Base-by-base conservation (phyloP, 208 protist genomes). In the Trypanosoma boissoni region DNA sequence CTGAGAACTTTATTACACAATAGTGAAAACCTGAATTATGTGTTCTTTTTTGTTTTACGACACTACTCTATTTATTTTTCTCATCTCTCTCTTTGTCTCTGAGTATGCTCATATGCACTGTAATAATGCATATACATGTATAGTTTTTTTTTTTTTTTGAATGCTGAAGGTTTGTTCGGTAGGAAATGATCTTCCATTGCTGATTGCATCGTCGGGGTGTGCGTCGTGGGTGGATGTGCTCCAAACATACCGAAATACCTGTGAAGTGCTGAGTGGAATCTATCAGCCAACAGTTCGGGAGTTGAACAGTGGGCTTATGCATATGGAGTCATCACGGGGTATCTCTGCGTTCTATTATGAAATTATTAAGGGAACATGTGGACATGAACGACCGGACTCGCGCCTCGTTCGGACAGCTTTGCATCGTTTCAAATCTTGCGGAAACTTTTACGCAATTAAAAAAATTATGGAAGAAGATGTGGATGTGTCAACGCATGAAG, bases 401-500 rank as follows among this genome's bases (percentile, higher is more conserved):
- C 57, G 54, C 7, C 49, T 92, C 3, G 83, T 87, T 6, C 37
- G 68, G 3, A 59, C 68, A 2, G 81, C 74, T 23, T 55, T 95
- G 44, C 51, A 68, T 16, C 62, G 74, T 5, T 91, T 77, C 61
- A 83, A 83, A 54, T 43, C 60, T 8, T 62, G 37, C 9, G 64
- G 73, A 16, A 83, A 80, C 71, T 41, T 78, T 9, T 52, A 58
- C 9, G 79, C 63, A 0, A 80, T 95, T 32, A 58, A 64, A 27
- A 73, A 71, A 16, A 58, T 95, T 2, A 78, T 95, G 31, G 70
- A 92, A n/a, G 83, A 92, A 37, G 88, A 95, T 72, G 71, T 95
- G 9, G 73, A 81, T 43, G 53, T 63, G 2, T 43, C 71, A 24
- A 86, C 69, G 9, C 24, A 61, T 41, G 48, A 80, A 2, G 83